Base-by-base conservation (phyloP, 2,329 filamentous ascomycete genomes). In the Juglanconis sp. region DNA sequence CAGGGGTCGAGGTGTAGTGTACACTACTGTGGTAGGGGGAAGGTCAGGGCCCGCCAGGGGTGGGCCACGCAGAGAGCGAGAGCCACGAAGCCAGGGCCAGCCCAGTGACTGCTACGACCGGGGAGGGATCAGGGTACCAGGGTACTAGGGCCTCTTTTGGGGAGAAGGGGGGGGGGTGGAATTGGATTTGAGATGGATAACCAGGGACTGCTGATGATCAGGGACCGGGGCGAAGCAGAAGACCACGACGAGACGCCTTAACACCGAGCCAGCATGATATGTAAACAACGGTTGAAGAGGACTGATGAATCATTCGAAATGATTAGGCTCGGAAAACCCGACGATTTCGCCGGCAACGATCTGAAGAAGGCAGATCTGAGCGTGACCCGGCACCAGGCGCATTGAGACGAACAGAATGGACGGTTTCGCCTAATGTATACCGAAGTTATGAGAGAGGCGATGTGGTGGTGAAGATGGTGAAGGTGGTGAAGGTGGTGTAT, bases 101-200 rank as follows among this genome's bases (percentile, higher is more conserved):
- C 54, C 54, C 34, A 49, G 46, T 49, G 46, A 47, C 36, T 49
- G 54, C 46, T 35, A 49, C 34, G 54, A 56, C 32, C 9, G 55
- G 24, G 55, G 15, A 42, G 55, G 55, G 55, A 57, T 57, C 55
- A 57, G 55, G 55, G 55, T 35, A 24, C 3, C 54, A 51, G 34
- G 9, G 47, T 32, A 50, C 17, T 38, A 31, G 36, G 17, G 30
- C 30, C 17, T 24, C n/a, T 24, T 47, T 49, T 35, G 44, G n/a
- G 9, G 32, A 32, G 32, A 32, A 49, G 35, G 34, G 53, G 40
- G 44, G 44, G 44, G 17, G n/a, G n/a, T n/a, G n/a, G 17, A n/a
- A 3, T 17, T 46, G 44, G 17, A 46, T 46, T 46, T 46, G 44
- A 17, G 44, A 46, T 8, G 44, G 44, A 46, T 17, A 7, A 15